Base-by-base conservation (phyloP, 2,329 filamentous ascomycete species). In the Alternaria metachromatica region DNA sequence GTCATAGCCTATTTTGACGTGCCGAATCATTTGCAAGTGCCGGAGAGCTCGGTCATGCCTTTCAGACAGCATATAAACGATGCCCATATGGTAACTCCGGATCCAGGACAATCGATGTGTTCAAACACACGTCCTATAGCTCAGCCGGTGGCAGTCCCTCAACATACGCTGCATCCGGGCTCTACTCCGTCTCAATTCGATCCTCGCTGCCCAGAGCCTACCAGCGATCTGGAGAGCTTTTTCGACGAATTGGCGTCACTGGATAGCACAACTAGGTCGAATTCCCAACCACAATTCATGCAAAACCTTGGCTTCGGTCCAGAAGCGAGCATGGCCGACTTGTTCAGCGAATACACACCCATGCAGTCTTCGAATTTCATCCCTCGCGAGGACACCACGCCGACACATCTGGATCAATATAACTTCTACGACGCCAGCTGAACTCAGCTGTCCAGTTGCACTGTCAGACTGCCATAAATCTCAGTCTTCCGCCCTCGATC, bases 271-370 rank as follows among this genome's bases (percentile, higher is more conserved):
- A 84, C 87, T 57, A 79, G 81, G 37, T 78, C 87, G 48, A 85
- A 87, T 25, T 82, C 84, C 12, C 87, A 89, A 66, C 83, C 87
- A 2, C 87, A 89, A 65, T 90, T 90, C 70, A 89, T 90, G 88
- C 84, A 87, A 48, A 90, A 90, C 68, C 80, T 91, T 20, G 89
- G 89, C 0, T 89, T 90, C 73, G 87, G 85, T 2, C 88, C 88
- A 0, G 88, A 88, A 25, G 85, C 86, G 33, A 87, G 88, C 61
- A 80, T 90, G 54, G 82, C 84, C 0, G 87, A 88, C 66, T 82
- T 87, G 30, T 83, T 83, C 60, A 80, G 82, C 62, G 79, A 81
- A 26, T 80, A 79, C 20, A 79, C 82, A 66, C 78, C 81, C 12
- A 61, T 80, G 26, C 72, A 81, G 46, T 70, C 74, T 6, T 72